Evolutionary conservation across 208 protist genomes (phyloP), one percentile per base, ranked within the genome.

Genomic region (Phytomonas francai): DNA sequence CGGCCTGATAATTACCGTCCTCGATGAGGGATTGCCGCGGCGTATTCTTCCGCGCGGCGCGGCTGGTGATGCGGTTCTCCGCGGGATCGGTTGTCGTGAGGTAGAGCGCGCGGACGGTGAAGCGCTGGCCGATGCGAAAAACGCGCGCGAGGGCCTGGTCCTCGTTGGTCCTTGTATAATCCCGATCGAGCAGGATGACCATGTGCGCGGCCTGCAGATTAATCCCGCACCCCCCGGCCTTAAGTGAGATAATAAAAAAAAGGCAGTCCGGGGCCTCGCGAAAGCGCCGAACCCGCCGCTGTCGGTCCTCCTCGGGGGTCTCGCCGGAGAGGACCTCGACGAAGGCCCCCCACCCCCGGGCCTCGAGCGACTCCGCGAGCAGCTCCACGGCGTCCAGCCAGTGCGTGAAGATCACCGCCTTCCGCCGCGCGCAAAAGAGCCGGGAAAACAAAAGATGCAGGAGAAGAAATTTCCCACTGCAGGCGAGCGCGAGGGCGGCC

Each of bases 331-430:
- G 76, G 56, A 82, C 71, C 72, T 80, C 84, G 16, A 57, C 31
- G 60, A 68, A 14, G 6, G 39, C 16, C 2, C 60, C 56, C 81
- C 81, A 91, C 16, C 85, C 80, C 12, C 72, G 72, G 42, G 88
- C 80, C 27, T 68, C 63, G 6, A 99, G 57, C 68, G 97, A 98
- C 5, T 87, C 78, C 63, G 94, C 73, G 12, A 99, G 69, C 14
- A 99, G 74, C 73, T 99, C 94, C 7, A 99, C 81, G 65, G 97
- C 95, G 68, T 83, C 79, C 2, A 89, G 87, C 93, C 99, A 98
- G 74, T 99, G 98, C 6, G 96, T 97, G 77, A 99, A 99, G 59
- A 99, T 96, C 1, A 99, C 83, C 16, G 87, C 92, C 56, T 93
- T 91, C 45, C 93, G 85, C 3, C 77, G 57, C 0, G 72, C 76